These are phyloP conservation scores for Solanum appendiculatum DNA, from an alignment of 257 asterid genomes.

Conservation along the genomic window DNA sequence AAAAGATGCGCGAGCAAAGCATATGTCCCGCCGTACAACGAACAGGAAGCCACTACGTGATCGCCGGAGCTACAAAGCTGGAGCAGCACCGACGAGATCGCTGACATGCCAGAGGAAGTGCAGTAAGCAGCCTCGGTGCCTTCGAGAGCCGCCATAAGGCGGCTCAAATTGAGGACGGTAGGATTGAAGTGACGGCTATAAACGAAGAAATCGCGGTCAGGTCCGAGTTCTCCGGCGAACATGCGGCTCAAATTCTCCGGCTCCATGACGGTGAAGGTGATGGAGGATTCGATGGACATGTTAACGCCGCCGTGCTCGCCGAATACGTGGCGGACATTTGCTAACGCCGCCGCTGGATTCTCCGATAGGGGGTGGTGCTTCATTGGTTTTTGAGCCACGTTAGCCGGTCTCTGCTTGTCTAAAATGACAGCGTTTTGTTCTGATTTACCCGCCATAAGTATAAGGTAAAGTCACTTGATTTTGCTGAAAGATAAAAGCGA, in stretches of 20 bases:
- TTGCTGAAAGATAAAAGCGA: background rate
- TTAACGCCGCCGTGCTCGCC: constrained; percentile 98
- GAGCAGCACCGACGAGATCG: background rate
- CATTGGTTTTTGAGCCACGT: constrained; percentile 19
- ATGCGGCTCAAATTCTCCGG: constrained; percentile 83
- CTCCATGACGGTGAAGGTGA: constrained; percentile 97
- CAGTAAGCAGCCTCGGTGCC: background rate
- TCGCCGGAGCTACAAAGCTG: background rate
- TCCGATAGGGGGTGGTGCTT: constrained; percentile 6
- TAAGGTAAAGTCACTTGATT: background rate
- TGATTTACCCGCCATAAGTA: constrained; percentile 38
- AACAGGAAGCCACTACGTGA: constrained; percentile 70
- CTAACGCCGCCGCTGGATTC: constrained; percentile 76
- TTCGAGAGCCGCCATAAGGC: constrained; percentile 31
- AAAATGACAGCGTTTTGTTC: background rate
- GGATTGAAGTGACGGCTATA: constrained; percentile 98
- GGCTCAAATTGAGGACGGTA: constrained; percentile 75
- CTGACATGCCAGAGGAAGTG: background rate
- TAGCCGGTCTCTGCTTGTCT: constrained; percentile 27
- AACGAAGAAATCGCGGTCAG: constrained; percentile 79
- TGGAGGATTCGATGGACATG: constrained; percentile 98
- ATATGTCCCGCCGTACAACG: constrained; percentile 90
- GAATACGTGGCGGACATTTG: constrained; percentile 81
- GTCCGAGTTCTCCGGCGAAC: constrained; percentile 87
- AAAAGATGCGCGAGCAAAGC: constrained; percentile 65